Evolutionary conservation across 306 rosid species (phyloP).

Genomic region (Inga oerstediana): DNA sequence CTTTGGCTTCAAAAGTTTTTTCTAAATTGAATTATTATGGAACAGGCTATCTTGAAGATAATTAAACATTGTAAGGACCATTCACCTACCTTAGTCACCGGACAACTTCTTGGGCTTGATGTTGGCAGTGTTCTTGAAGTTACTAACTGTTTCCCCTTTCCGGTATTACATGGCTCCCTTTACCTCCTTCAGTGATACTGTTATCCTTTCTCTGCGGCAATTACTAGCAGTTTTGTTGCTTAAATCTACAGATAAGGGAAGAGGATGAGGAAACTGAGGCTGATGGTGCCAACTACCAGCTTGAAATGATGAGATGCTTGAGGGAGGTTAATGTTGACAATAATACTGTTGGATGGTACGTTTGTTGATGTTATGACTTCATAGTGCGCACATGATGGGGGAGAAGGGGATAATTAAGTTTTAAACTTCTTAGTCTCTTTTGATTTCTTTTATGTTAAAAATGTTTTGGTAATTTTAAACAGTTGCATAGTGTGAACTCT

Average conservation of each 20-base stretch:
- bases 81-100: constrained; percentile 90
- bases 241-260: constrained; percentile 66
- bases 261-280: constrained; percentile 98
- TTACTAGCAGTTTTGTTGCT: constrained; percentile 20
- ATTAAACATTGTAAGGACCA: constrained; percentile 98
- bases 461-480: neutral
- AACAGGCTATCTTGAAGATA: constrained; percentile 87
- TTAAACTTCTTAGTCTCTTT: neutral
- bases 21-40: neutral
- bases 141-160: constrained; percentile 96
- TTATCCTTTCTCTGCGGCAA: neutral
- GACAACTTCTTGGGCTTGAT: constrained; percentile 97
- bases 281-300: constrained; percentile 99
- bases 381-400: neutral
- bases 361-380: constrained; percentile 9
- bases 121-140: constrained; percentile 99
- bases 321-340: constrained; percentile 99
- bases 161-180: constrained; percentile 49
- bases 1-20: neutral
- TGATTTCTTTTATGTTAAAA: neutral
- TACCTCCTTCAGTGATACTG: neutral
- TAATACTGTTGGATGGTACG: constrained; percentile 96
- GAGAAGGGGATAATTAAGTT: neutral
- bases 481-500: neutral
- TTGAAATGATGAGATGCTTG: constrained; percentile 99